Conservation (phyloP, 2,329 filamentous ascomycete genomes). For the Dactylellina haptotyla region DNA sequence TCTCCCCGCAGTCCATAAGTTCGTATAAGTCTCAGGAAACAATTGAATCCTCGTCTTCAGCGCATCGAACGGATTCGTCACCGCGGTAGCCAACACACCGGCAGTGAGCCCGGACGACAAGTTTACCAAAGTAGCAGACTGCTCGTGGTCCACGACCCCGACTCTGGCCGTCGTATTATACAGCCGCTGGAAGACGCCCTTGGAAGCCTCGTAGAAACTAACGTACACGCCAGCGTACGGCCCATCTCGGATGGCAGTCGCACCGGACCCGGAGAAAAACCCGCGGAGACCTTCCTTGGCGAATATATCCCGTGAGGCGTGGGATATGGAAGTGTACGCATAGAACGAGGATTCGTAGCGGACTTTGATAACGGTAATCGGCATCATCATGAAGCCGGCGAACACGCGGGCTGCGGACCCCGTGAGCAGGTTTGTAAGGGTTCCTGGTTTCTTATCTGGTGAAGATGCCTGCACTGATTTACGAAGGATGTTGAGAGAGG, state of each 20-base stretch:
- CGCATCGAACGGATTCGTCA: constrained; percentile 97
- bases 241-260: constrained; percentile 91
- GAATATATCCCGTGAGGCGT: constrained; percentile 79
- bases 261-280: constrained; percentile 93
- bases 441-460: constrained; percentile 68
- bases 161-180: constrained; percentile 55
- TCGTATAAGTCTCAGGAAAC: constrained; percentile 81
- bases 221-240: constrained; percentile 96
- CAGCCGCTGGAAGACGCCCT: constrained; percentile 68
- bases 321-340: constrained; percentile 77
- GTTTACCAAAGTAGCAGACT: constrained; percentile 76
- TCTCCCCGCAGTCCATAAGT: constrained; percentile 79
- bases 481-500: constrained; percentile 83
- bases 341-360: constrained; percentile 92
- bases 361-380: constrained; percentile 94
- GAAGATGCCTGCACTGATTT: constrained; percentile 66
- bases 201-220: constrained; percentile 87
- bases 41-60: constrained; percentile 95
- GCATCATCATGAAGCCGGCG: constrained; percentile 92
- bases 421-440: constrained; percentile 83
- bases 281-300: constrained; percentile 78
- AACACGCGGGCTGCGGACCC: constrained; percentile 85
- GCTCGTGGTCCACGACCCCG: constrained; percentile 37
- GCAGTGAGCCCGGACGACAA: constrained; percentile 84
- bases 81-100: constrained; percentile 81